Evolutionary conservation across 257 asterid genomes (phyloP).

Genomic region (Solanum piurae): DNA sequence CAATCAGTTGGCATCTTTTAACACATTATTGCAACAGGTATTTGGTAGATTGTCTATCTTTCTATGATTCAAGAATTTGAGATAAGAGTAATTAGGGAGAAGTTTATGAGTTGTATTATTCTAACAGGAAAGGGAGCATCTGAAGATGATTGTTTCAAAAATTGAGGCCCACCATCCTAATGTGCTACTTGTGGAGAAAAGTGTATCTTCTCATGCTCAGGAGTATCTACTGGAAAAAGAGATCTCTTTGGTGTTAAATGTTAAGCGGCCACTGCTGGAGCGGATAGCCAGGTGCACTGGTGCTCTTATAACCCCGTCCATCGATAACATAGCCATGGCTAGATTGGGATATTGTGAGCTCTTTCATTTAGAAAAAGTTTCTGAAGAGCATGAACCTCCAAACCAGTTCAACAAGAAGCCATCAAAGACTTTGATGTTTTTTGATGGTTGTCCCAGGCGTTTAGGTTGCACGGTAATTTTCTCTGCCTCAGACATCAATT

Average conservation of each 20-base stretch:
- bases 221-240: conserved; percentile 78
- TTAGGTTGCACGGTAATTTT: conserved; percentile 90
- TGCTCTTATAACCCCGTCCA: conserved; percentile 66
- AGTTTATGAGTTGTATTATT: conserved; percentile 1
- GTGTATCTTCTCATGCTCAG: conserved; percentile 83
- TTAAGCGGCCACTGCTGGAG: conserved; percentile 70
- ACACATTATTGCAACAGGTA: conserved; percentile 83
- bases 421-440: conserved; percentile 79
- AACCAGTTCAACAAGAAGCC: conserved; percentile 77
- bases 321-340: conserved; percentile 56
- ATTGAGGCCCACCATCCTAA: conserved; percentile 87
- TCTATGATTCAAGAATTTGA: not conserved
- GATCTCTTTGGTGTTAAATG: conserved; percentile 82
- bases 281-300: conserved; percentile 89
- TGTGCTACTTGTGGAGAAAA: conserved; percentile 90
- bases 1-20: conserved; percentile 82
- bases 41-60: not conserved
- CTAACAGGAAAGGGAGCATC: conserved; percentile 76
- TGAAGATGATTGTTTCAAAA: conserved; percentile 66
- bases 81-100: conserved; percentile 4
- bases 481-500: not conserved
- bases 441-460: conserved; percentile 93
- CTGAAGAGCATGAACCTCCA: conserved; percentile 57
- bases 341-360: conserved; percentile 84
- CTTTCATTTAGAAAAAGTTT: conserved; percentile 66